phyloP scores from a whole-genome alignment of 768 basidiomycete species.

The Tricholoma terreum region DNA sequence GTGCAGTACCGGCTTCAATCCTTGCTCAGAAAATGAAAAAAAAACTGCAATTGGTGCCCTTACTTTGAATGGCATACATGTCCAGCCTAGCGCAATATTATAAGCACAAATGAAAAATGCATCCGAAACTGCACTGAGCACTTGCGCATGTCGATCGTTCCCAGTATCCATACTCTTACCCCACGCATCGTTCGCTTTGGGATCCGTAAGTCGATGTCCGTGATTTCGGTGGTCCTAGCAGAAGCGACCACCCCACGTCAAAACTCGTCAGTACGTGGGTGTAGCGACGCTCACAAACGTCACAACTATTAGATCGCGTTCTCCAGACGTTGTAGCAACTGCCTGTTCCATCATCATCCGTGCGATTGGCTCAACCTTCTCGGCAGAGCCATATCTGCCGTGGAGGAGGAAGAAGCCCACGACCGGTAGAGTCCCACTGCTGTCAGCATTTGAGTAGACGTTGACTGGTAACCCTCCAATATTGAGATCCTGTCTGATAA shows the following conservation, averaged over 20 bases:
- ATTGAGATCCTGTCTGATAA: slow-evolving; percentile 20
- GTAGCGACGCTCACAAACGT: slow-evolving; percentile 32
- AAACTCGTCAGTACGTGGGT: neutral
- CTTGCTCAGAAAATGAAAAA: neutral
- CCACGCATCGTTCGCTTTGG: slow-evolving; percentile 37
- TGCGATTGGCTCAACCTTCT: slow-evolving; percentile 26
- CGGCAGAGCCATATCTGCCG: slow-evolving; percentile 34
- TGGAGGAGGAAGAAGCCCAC: slow-evolving; percentile 43
- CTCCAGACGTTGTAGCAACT: slow-evolving; percentile 3
- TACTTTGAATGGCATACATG: slow-evolving; percentile 48
- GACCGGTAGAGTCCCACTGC: slow-evolving; percentile 13
- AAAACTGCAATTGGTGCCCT: slow-evolving; percentile 6
- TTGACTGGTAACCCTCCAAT: slow-evolving; percentile 38
- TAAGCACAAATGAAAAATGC: neutral
- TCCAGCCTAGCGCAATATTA: slow-evolving; percentile 31
- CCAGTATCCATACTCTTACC: slow-evolving; percentile 19
- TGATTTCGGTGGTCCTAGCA: slow-evolving; percentile 47
- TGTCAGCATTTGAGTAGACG: slow-evolving; percentile 24
- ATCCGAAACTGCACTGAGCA: slow-evolving; percentile 6
- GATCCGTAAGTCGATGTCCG: slow-evolving; percentile 33
- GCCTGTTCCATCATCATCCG: slow-evolving; percentile 21
- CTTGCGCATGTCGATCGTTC: slow-evolving; percentile 42
- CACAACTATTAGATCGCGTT: slow-evolving; percentile 30
- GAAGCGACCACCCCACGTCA: neutral
- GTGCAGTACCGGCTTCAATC: slow-evolving; percentile 54